phyloP scores from a whole-genome alignment of 805 yeast genomes.

The Candida alai region DNA sequence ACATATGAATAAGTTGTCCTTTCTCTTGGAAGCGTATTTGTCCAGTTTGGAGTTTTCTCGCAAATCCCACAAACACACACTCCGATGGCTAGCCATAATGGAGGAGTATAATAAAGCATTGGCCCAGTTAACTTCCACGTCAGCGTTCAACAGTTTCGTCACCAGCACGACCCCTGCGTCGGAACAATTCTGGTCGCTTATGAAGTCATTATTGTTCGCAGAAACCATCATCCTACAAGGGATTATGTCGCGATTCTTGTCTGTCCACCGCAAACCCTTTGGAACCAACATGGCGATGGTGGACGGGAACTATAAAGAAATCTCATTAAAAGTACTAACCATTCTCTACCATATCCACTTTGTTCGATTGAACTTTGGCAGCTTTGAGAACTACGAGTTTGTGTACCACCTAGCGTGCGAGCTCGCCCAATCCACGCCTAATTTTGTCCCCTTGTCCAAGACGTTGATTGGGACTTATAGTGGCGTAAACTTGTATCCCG shows the following conservation, averaged over 20 bases:
- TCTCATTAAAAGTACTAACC: slow-evolving; percentile 31
- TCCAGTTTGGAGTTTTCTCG: slow-evolving; percentile 12
- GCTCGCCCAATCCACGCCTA: slow-evolving; percentile 21
- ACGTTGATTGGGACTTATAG: slow-evolving; percentile 31
- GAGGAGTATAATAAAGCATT: slow-evolving; percentile 26
- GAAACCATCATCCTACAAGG: slow-evolving; percentile 51
- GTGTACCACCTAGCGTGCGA: slow-evolving; percentile 51
- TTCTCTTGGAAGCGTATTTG: slow-evolving; percentile 38
- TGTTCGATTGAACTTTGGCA: slow-evolving; percentile 52
- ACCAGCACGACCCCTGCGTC: slow-evolving; percentile 10
- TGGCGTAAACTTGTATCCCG: slow-evolving; percentile 29
- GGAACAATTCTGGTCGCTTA: slow-evolving; percentile 32
- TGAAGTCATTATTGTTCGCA: slow-evolving; percentile 44
- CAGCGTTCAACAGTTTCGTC: slow-evolving; percentile 14
- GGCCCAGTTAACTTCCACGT: slow-evolving; percentile 13
- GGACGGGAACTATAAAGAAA: slow-evolving; percentile 14
- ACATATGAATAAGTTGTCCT: slow-evolving; percentile 47
- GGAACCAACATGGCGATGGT: background rate
- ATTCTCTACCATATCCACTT: slow-evolving; percentile 44
- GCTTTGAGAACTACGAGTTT: slow-evolving; percentile 61
- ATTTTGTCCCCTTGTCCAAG: slow-evolving; percentile 28
- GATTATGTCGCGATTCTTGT: slow-evolving; percentile 34
- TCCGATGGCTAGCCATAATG: slow-evolving; percentile 18
- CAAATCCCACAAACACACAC: slow-evolving; percentile 16
- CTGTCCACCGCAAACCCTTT: background rate